Percentiles rank a stretch among this genome's conserved stretches.
Conservation (phyloP, 1,284 basidiomycete genomes). For the Apiotrichum brassicae region DNA sequence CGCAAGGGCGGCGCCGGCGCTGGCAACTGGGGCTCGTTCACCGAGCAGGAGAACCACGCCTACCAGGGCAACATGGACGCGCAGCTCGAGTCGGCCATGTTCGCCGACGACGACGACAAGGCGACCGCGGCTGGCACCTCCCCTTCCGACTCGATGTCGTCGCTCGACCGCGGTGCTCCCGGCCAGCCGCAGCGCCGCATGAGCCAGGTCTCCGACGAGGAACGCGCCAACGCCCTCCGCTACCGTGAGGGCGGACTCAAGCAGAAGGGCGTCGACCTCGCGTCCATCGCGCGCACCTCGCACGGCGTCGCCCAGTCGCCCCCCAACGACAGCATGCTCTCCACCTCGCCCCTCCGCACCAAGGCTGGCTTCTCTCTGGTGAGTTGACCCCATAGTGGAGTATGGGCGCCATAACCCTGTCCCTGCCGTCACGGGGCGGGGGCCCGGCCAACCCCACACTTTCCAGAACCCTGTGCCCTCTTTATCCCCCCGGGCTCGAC, state of each 20-base stretch:
- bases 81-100: conserved; percentile 44
- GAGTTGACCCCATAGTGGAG: conserved; percentile 1
- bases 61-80: conserved; percentile 26
- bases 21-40: conserved; percentile 74
- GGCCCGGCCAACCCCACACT: too few species aligned
- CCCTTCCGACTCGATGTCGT: conserved; percentile 9
- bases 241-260: conserved; percentile 37
- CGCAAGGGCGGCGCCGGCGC: conserved; percentile 72
- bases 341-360: conserved; percentile 46
- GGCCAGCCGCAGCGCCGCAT: conserved; percentile 32
- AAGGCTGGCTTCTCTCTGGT: conserved; percentile 30
- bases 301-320: conserved; percentile 64
- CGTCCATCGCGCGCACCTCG: conserved; percentile 72
- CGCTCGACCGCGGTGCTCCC: conserved; percentile 12
- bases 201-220: conserved; percentile 55
- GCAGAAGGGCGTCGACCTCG: conserved; percentile 57
- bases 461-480: too few species aligned
- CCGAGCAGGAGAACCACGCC: conserved; percentile 57
- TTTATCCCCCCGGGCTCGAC: too few species aligned
- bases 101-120: conserved; percentile 38
- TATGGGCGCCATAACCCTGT: too few species aligned
- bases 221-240: conserved; percentile 51
- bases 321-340: conserved; percentile 43
- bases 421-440: too few species aligned
- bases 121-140: conserved; percentile 2